These are phyloP conservation scores for Monosporascus sp. DNA, from an alignment of 2,329 filamentous ascomycete species.

Conservation along the genomic window DNA sequence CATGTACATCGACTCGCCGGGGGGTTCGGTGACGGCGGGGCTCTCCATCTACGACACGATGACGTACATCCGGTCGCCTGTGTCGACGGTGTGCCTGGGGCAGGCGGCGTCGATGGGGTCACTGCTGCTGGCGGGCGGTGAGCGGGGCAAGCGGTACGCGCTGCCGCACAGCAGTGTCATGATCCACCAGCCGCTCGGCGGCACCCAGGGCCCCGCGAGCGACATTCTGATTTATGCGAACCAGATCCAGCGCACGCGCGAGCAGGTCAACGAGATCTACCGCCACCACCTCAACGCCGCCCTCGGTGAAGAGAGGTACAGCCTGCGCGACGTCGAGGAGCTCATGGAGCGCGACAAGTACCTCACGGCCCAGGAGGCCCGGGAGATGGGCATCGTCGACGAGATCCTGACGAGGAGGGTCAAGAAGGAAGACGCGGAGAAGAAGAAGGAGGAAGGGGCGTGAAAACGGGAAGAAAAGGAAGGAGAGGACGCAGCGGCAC, in stretches of 20 bases:
- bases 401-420: slow-evolving; percentile 70
- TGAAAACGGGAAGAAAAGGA: too few species aligned
- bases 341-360: slow-evolving; percentile 98
- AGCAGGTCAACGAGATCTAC: slow-evolving; percentile 88
- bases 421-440: slow-evolving; percentile 26
- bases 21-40: slow-evolving; percentile 83
- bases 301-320: slow-evolving; percentile 69
- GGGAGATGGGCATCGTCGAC: slow-evolving; percentile 88
- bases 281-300: slow-evolving; percentile 75
- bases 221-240: slow-evolving; percentile 97
- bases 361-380: slow-evolving; percentile 79
- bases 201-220: slow-evolving; percentile 58
- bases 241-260: slow-evolving; percentile 83
- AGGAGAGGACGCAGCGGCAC: too few species aligned
- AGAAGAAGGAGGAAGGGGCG: slow-evolving; percentile 7
- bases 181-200: slow-evolving; percentile 91
- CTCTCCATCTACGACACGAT: slow-evolving; percentile 98
- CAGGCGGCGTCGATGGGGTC: slow-evolving; percentile 95
- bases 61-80: slow-evolving; percentile 89
- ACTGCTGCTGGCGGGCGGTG: slow-evolving; percentile 79
- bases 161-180: slow-evolving; percentile 93
- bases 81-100: slow-evolving; percentile 91
- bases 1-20: slow-evolving; percentile 96
- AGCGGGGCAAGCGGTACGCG: slow-evolving; percentile 77
- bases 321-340: slow-evolving; percentile 77